Conservation (phyloP, 768 basidiomycete genomes). For the Boletus subparvulus region DNA sequence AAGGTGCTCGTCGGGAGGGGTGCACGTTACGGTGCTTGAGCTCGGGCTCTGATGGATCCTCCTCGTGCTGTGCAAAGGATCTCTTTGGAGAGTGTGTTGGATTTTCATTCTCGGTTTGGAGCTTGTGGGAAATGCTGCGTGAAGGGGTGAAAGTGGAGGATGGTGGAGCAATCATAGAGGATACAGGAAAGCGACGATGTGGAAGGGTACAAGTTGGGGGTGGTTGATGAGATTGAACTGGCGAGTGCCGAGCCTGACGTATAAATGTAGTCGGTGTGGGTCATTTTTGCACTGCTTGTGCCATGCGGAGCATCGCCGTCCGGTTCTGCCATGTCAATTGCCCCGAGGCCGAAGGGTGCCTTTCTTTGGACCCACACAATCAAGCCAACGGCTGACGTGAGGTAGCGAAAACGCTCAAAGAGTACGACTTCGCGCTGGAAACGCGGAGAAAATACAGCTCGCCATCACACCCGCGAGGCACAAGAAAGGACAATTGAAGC, state of each 20-base stretch:
- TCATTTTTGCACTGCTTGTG: conserved; percentile 26
- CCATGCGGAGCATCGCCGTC: conserved; percentile 16
- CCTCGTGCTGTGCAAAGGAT: conserved; percentile 18
- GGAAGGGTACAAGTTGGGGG: conserved; percentile 4
- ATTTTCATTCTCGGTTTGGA: conserved; percentile 10
- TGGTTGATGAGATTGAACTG: conserved; percentile 13
- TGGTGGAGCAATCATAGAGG: conserved; percentile 23
- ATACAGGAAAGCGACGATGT: conserved; percentile 4
- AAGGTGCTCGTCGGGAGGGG: conserved; percentile 16
- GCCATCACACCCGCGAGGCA: not conserved
- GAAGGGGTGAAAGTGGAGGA: conserved; percentile 6
- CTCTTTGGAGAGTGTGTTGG: conserved; percentile 20
- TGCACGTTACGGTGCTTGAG: conserved; percentile 19
- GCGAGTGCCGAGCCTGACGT: conserved; percentile 10
- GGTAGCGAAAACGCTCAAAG: not conserved
- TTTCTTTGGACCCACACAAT: not conserved
- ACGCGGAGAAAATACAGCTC: not conserved
- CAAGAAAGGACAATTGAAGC: conserved; percentile 13
- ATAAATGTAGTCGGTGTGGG: conserved; percentile 25
- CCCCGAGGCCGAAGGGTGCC: not conserved
- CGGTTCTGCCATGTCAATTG: conserved; percentile 4
- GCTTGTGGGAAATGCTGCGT: not conserved
- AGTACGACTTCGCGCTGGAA: conserved; percentile 6
- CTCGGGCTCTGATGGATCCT: conserved; percentile 14
- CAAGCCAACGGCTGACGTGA: not conserved